A percentile compares a stretch with the other conserved stretches of the same genome.
phyloP scores from a whole-genome alignment of 2,329 filamentous ascomycete genomes.

The Colletotrichum cordylinicola region DNA sequence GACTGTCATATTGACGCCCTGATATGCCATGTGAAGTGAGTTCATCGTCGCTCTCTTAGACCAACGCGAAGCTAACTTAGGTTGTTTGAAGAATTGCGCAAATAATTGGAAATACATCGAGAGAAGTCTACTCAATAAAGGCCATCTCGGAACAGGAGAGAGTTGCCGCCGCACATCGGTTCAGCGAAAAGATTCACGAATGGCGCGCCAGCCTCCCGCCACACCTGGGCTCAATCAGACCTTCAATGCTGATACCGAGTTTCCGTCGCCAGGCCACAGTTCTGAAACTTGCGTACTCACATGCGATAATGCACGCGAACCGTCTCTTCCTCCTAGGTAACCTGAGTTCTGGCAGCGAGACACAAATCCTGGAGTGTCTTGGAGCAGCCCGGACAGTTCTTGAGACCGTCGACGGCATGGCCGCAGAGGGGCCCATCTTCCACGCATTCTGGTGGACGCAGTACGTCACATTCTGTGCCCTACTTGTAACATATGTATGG shows the following conservation, averaged over 20 bases:
- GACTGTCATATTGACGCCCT: constrained; percentile 58
- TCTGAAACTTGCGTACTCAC: constrained; percentile 58
- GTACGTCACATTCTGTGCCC: constrained; percentile 59
- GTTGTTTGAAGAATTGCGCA: constrained; percentile 33
- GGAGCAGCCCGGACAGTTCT: constrained; percentile 51
- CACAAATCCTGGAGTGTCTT: constrained; percentile 48
- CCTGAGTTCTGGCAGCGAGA: constrained; percentile 10
- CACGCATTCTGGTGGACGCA: constrained; percentile 59
- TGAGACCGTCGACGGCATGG: constrained; percentile 46
- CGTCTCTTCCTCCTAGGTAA: constrained; percentile 55
- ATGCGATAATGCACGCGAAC: constrained; percentile 62
- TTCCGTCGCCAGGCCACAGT: constrained; percentile 57
- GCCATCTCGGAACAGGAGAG: constrained; percentile 39
- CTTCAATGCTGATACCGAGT: constrained; percentile 49
- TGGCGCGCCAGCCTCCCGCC: constrained; percentile 46
- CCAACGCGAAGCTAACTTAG: background rate
- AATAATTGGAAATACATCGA: constrained; percentile 44
- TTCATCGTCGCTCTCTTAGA: background rate
- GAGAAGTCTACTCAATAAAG: constrained; percentile 44
- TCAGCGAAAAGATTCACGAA: constrained; percentile 42
- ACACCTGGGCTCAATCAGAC: constrained; percentile 47
- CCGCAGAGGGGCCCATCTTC: constrained; percentile 32
- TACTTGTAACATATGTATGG: constrained; percentile 60
- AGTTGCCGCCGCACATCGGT: constrained; percentile 39
- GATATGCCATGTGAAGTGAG: constrained; percentile 49